Percentiles rank a stretch among this genome's conserved stretches.
Evolutionary conservation across 2,329 filamentous ascomycete species (phyloP).

Genomic region (Cercospora canescens): DNA sequence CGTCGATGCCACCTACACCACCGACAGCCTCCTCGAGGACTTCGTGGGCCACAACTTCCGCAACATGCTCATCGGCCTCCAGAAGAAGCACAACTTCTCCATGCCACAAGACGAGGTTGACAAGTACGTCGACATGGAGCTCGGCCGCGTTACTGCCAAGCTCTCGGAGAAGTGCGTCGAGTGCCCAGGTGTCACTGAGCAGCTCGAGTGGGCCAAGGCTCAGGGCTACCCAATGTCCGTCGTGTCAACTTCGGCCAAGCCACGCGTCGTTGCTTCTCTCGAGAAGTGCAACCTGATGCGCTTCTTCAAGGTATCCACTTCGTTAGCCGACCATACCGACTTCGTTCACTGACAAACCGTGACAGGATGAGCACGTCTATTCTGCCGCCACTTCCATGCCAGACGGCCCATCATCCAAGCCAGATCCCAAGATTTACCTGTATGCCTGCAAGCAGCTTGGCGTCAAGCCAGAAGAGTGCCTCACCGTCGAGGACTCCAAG

Average conservation of each 20-base stretch:
- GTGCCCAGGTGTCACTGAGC: slow-evolving; percentile 58
- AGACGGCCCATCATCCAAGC: slow-evolving; percentile 80
- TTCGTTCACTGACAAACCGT: background rate
- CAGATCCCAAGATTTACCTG: slow-evolving; percentile 85
- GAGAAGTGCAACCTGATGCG: slow-evolving; percentile 76
- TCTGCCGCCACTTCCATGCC: slow-evolving; percentile 74
- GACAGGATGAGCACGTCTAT: slow-evolving; percentile 65
- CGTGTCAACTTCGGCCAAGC: slow-evolving; percentile 77
- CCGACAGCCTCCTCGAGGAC: slow-evolving; percentile 74
- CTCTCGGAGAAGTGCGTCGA: slow-evolving; percentile 48
- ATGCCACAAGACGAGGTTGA: slow-evolving; percentile 70
- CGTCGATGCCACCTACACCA: slow-evolving; percentile 71
- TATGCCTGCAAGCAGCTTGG: slow-evolving; percentile 73
- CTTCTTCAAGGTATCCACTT: slow-evolving; percentile 62
- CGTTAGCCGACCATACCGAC: background rate
- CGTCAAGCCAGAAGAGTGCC: slow-evolving; percentile 67
- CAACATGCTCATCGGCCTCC: slow-evolving; percentile 79
- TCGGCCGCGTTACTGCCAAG: slow-evolving; percentile 81
- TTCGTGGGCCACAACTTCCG: slow-evolving; percentile 96
- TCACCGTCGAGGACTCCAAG: slow-evolving; percentile 88
- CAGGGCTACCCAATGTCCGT: slow-evolving; percentile 69
- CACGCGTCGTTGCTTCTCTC: slow-evolving; percentile 74
- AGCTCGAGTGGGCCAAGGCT: slow-evolving; percentile 60
- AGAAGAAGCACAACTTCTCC: slow-evolving; percentile 72
- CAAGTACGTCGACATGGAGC: slow-evolving; percentile 72